Percentiles rank a stretch among this genome's conserved stretches.
Conservation (phyloP, 345 rosid genomes). For the Gossypioides kirkii region DNA sequence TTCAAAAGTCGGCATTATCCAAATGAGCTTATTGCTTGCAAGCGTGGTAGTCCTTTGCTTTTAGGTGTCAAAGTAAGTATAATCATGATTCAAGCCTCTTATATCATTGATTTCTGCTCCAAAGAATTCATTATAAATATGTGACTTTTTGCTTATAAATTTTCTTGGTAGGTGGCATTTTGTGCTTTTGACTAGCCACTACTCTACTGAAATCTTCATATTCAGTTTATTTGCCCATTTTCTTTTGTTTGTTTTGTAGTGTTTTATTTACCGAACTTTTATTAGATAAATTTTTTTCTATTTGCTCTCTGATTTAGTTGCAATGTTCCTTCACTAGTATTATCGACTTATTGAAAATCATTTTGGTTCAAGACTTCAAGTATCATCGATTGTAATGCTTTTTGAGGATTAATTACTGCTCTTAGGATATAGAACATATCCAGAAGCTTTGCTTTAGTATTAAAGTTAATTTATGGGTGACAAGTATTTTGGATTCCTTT, state of each 20-base stretch:
- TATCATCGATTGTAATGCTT: background rate
- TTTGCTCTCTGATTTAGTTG: background rate
- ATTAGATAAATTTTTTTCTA: background rate
- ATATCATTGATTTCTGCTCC: background rate
- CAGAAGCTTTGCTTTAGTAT: background rate
- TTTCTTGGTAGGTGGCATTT: background rate
- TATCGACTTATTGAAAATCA: background rate
- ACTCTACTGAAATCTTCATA: background rate
- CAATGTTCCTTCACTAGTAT: background rate
- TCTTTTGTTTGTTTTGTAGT: background rate
- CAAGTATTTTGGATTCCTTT: conserved; percentile 2
- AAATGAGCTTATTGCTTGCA: conserved; percentile 92
- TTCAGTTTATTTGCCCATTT: background rate
- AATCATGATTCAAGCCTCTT: background rate
- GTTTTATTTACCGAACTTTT: background rate
- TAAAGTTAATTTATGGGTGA: background rate
- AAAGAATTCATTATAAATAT: background rate
- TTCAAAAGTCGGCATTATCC: conserved; percentile 92
- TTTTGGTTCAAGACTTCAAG: background rate
- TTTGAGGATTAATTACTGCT: background rate
- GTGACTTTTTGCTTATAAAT: background rate
- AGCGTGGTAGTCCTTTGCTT: conserved; percentile 91
- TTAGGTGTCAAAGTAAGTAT: conserved; percentile 87
- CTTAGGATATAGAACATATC: background rate
- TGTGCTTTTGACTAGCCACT: background rate